A percentile compares a stretch with the other conserved stretches of the same genome.
Conservation (phyloP, 768 basidiomycete species). For the Lentinula edodes region DNA sequence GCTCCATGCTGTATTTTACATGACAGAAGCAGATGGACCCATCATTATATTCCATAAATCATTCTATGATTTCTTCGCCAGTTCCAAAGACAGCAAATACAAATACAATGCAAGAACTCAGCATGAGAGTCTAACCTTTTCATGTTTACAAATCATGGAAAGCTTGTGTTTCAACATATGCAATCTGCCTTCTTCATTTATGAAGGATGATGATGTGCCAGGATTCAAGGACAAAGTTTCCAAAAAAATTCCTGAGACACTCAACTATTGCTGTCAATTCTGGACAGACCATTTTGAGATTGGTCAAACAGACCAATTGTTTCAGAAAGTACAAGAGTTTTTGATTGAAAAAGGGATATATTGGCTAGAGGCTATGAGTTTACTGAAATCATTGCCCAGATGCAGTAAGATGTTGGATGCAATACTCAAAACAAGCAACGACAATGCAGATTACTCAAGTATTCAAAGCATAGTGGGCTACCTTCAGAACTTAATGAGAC, state of each 20-base stretch:
- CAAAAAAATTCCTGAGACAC: not conserved
- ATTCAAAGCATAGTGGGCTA: not conserved
- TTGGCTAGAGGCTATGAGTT: conserved; percentile 8
- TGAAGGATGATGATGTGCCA: not conserved
- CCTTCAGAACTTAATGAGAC: not conserved
- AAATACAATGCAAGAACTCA: not conserved
- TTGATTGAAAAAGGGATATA: not conserved
- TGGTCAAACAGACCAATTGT: not conserved
- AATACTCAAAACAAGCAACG: no score
- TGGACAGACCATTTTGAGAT: not conserved
- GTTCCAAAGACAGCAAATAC: no score
- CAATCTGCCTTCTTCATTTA: conserved; percentile 2
- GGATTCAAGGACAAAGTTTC: not conserved
- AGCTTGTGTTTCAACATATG: conserved; percentile 8
- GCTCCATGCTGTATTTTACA: not conserved
- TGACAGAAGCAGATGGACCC: not conserved
- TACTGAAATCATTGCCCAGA: not conserved
- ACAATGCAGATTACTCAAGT: not conserved
- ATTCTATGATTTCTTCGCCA: not conserved
- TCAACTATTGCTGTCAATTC: conserved; percentile 2
- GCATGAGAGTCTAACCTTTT: not conserved
- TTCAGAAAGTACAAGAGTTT: not conserved
- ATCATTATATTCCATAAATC: not conserved
- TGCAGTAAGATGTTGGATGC: not conserved
- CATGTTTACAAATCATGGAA: not conserved